Evolutionary conservation across 163 green algal genomes (phyloP).

Genomic region (Chlamydomonas reinhardtii): DNA sequence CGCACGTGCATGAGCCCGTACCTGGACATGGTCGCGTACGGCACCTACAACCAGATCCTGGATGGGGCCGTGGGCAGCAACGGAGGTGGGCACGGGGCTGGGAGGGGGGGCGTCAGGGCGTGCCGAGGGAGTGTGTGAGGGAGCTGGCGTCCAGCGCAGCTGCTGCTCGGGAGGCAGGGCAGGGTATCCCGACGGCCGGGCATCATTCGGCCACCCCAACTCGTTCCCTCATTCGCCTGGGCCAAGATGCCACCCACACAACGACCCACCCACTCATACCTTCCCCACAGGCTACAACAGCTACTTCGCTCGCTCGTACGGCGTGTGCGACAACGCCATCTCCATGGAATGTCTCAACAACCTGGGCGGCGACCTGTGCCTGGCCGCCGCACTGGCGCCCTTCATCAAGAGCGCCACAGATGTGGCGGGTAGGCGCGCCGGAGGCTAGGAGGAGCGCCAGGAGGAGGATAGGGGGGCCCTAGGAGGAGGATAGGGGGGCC

Average conservation of each 20-base stretch:
- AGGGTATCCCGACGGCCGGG: no score
- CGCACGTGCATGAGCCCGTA: not conserved
- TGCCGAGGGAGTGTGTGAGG: no score
- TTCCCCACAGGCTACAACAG: conserved; percentile 25
- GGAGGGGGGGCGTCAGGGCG: no score
- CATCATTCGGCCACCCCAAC: no score
- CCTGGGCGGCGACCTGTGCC: conserved; percentile 6
- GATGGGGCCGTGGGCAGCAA: not conserved
- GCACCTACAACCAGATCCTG: conserved; percentile 18
- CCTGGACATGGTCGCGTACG: conserved; percentile 11
- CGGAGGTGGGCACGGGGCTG: not conserved
- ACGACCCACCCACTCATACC: no score
- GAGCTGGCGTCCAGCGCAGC: no score
- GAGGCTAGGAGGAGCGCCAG: no score
- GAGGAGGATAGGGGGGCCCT: not conserved
- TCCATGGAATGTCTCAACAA: not conserved
- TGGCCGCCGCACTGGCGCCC: conserved; percentile 19
- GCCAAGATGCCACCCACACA: no score
- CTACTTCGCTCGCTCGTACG: conserved; percentile 25
- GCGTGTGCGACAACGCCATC: conserved; percentile 16
- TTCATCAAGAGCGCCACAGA: no score
- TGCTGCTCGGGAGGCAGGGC: no score
- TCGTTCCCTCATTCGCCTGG: no score
- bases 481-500: not conserved
- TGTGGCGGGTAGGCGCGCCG: not conserved